phyloP scores from a whole-genome alignment of 2,329 filamentous ascomycete species.

The Stemphylium beticola region DNA sequence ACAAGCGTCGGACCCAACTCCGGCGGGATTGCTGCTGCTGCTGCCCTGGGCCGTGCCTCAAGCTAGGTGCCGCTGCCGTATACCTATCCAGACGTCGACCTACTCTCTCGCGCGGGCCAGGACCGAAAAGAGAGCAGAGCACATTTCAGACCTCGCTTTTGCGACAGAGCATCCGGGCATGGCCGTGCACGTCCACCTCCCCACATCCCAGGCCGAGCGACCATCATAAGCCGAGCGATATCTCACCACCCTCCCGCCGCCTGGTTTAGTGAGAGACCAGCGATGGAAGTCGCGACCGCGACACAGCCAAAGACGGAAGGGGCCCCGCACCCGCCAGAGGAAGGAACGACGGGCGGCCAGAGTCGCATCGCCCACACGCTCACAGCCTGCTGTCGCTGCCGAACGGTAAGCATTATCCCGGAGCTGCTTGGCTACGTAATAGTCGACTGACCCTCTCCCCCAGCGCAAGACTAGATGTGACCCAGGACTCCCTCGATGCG shows the following conservation, averaged over 20 bases:
- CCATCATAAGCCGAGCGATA: constrained; percentile 13
- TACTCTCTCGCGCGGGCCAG: background rate
- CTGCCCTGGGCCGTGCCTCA: constrained; percentile 26
- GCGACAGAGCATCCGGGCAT: constrained; percentile 26
- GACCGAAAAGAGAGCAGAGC: background rate
- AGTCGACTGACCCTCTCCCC: constrained; percentile 14
- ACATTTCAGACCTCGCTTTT: constrained; percentile 21
- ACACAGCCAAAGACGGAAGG: constrained; percentile 27
- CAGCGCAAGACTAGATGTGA: constrained; percentile 97
- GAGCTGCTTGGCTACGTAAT: background rate
- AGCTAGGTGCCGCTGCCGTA: constrained; percentile 11
- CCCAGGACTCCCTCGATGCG: constrained; percentile 86
- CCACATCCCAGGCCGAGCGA: constrained; percentile 17
- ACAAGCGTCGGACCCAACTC: background rate
- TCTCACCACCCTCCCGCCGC: constrained; percentile 10
- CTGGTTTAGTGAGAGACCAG: constrained; percentile 13
- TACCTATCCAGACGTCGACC: background rate
- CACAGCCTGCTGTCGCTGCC: constrained; percentile 79
- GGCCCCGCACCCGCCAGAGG: constrained; percentile 27
- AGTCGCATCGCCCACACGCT: constrained; percentile 75
- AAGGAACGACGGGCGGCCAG: constrained; percentile 36
- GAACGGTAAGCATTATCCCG: constrained; percentile 64
- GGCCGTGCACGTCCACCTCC: constrained; percentile 26
- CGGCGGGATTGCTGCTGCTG: background rate
- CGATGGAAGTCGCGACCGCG: constrained; percentile 33